Evolutionary conservation across 2,329 filamentous ascomycete genomes (phyloP).

Genomic region (Aureobasidium sp.): DNA sequence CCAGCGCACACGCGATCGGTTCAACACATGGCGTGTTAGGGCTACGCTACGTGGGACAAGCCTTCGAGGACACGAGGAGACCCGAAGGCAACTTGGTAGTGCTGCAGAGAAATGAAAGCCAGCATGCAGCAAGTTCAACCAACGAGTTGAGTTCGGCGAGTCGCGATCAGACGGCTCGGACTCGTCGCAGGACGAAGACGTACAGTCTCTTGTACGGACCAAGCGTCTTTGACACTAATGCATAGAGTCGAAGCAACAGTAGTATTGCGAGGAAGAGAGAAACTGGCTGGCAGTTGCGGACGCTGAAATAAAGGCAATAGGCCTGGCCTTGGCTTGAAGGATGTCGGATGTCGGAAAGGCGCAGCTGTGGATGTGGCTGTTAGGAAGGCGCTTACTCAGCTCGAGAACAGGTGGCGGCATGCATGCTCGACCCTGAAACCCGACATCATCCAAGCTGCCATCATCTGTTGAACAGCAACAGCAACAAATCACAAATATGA

Average conservation of each 20-base stretch:
- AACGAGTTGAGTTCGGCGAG: neutral
- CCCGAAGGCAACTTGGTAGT: neutral
- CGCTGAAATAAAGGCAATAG: neutral
- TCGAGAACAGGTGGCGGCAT: constrained; percentile 10
- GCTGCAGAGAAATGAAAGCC: neutral
- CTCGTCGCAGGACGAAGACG: neutral
- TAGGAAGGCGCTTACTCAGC: neutral
- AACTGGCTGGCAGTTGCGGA: neutral
- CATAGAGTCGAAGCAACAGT: neutral
- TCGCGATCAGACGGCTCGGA: neutral
- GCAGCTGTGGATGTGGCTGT: neutral
- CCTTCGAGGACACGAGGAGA: neutral
- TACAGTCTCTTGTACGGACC: neutral
- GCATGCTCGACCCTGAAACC: neutral
- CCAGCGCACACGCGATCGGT: neutral
- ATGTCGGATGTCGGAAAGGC: neutral
- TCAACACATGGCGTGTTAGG: neutral
- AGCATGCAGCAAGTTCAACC: neutral
- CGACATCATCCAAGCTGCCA: neutral
- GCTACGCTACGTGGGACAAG: neutral
- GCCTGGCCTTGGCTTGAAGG: neutral
- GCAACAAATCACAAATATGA: constrained; percentile 10
- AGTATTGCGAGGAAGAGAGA: neutral
- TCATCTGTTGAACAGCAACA: constrained; percentile 1
- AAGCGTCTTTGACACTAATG: neutral